Evolutionary conservation across 441 rosid genomes (phyloP).

Genomic region (Euphorbia schlechtendalii): DNA sequence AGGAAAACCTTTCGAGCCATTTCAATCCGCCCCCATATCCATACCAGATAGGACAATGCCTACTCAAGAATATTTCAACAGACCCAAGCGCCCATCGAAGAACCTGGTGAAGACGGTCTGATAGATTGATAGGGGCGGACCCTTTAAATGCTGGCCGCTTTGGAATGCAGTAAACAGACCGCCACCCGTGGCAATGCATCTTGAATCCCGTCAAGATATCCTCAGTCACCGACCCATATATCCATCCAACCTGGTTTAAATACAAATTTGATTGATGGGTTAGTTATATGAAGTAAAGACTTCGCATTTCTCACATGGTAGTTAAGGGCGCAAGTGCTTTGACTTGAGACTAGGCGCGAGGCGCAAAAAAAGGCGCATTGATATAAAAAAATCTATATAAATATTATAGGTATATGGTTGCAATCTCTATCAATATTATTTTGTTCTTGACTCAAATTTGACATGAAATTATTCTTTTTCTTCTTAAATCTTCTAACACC

Average conservation of each 20-base stretch:
- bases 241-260: constrained; percentile 90
- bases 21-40: constrained; percentile 93
- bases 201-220: constrained; percentile 98
- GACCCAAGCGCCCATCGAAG: constrained; percentile 99
- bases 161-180: constrained; percentile 93
- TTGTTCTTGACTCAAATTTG: too few relatives aligned
- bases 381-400: too few relatives aligned
- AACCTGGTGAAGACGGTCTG: constrained; percentile 98
- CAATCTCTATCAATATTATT: too few relatives aligned
- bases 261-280: neutral
- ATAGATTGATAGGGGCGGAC: constrained; percentile 94
- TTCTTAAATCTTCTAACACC: too few relatives aligned
- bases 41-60: constrained; percentile 98
- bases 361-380: too few relatives aligned
- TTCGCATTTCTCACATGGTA: too few relatives aligned
- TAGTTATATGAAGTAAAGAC: neutral
- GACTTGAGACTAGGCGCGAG: too few relatives aligned
- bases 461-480: too few relatives aligned
- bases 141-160: constrained; percentile 88
- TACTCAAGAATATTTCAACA: constrained; percentile 92
- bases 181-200: constrained; percentile 99
- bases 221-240: constrained; percentile 95
- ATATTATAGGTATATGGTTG: too few relatives aligned
- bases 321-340: too few relatives aligned
- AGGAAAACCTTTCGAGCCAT: constrained; percentile 89